A percentile compares a stretch with the other conserved stretches of the same genome.
Evolutionary conservation across 2,329 filamentous ascomycete species (phyloP).

Genomic region (Apiospora rasikravindrae): DNA sequence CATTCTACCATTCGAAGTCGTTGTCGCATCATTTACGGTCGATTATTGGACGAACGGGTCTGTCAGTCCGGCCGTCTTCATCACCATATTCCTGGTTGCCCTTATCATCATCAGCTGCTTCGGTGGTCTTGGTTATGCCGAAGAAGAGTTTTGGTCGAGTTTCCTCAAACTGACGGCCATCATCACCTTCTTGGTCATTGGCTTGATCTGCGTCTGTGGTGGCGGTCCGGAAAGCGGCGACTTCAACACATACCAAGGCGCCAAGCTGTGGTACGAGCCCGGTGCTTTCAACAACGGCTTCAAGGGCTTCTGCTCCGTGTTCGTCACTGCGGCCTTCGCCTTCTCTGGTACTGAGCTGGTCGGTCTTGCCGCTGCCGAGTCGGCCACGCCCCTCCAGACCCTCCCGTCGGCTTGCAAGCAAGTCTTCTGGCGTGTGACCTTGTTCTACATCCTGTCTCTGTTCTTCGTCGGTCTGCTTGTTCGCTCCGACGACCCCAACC

Average conservation of each 20-base stretch:
- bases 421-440: conserved; percentile 80
- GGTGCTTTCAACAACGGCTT: conserved; percentile 52
- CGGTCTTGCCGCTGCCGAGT: conserved; percentile 79
- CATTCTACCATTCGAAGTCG: conserved; percentile 16
- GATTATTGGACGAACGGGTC: conserved; percentile 49
- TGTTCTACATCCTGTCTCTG: conserved; percentile 79
- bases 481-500: conserved; percentile 67
- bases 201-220: background rate
- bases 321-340: conserved; percentile 80
- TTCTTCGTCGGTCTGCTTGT: conserved; percentile 79
- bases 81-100: conserved; percentile 61
- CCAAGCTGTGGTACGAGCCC: conserved; percentile 36
- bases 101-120: conserved; percentile 48
- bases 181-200: conserved; percentile 64
- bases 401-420: conserved; percentile 80
- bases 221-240: background rate
- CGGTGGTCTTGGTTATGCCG: conserved; percentile 57
- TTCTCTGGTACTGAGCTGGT: conserved; percentile 79
- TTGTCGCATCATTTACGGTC: conserved; percentile 38
- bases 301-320: conserved; percentile 70
- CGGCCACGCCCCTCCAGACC: conserved; percentile 77
- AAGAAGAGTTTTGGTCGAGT: conserved; percentile 63
- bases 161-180: conserved; percentile 63
- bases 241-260: background rate
- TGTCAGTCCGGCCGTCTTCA: conserved; percentile 51